A percentile compares a stretch with the other conserved stretches of the same genome.
These are phyloP conservation scores for Aspergillus viridinutans DNA, from an alignment of 2,329 filamentous ascomycete species.

Conservation along the genomic window DNA sequence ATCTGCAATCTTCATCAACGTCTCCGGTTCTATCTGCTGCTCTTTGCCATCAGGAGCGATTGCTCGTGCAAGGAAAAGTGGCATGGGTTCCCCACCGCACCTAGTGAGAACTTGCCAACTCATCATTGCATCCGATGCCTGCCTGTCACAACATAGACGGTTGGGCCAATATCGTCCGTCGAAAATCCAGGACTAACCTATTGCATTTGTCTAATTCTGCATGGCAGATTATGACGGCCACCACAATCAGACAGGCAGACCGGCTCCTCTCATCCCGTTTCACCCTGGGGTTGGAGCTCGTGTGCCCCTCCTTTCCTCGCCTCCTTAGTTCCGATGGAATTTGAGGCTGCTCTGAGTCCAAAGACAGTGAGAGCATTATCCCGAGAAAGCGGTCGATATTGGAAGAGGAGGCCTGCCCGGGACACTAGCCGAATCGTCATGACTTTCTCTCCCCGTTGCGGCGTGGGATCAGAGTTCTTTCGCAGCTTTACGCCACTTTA, in stretches of 20 bases:
- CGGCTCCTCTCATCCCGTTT: neutral
- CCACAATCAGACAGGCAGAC: neutral
- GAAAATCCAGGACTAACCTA: conserved; percentile 7
- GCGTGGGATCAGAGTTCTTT: neutral
- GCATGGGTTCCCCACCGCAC: conserved; percentile 46
- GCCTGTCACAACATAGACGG: conserved; percentile 26
- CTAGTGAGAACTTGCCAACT: conserved; percentile 56
- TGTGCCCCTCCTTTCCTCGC: neutral
- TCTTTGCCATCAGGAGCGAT: neutral
- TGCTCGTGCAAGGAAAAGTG: conserved; percentile 29
- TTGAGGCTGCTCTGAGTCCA: neutral
- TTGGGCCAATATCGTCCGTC: conserved; percentile 14
- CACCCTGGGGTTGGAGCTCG: neutral
- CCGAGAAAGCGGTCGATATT: conserved; percentile 14
- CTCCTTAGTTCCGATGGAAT: neutral
- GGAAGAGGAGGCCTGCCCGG: conserved; percentile 5
- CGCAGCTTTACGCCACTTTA: neutral
- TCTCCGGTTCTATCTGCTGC: conserved; percentile 7
- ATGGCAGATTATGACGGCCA: conserved; percentile 5
- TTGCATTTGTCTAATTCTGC: conserved; percentile 2
- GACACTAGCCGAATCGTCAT: conserved; percentile 14
- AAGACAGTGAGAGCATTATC: neutral
- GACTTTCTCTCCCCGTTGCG: conserved; percentile 13
- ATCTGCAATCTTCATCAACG: conserved; percentile 13
- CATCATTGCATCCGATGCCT: conserved; percentile 66